Conservation (phyloP, 345 rosid species). For the Populus alba region DNA sequence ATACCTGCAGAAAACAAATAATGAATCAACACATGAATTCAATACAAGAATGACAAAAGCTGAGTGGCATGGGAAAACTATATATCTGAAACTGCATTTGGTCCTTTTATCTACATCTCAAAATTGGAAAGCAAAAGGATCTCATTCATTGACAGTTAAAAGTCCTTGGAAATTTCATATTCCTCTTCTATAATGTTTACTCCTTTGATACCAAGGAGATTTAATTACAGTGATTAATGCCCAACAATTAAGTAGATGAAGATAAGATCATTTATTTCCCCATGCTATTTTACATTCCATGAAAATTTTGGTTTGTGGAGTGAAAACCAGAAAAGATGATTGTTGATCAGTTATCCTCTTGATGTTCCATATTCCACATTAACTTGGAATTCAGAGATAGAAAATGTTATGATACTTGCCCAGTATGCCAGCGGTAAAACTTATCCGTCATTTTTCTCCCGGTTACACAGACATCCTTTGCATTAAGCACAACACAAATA, state of each 20-base stretch:
- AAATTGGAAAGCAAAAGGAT: not conserved
- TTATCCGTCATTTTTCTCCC: conserved; percentile 95
- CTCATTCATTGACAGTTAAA: not conserved
- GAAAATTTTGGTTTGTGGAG: not conserved
- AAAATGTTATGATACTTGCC: conserved; percentile 46
- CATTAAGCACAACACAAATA: conserved; percentile 94
- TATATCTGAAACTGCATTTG: not conserved
- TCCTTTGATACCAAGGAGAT: not conserved
- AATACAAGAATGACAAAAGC: not conserved
- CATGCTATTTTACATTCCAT: not conserved
- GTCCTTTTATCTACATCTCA: not conserved
- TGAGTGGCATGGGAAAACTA: not conserved
- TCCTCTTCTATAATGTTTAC: not conserved
- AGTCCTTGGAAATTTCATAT: not conserved
- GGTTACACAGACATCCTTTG: conserved; percentile 76
- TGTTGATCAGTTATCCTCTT: not conserved
- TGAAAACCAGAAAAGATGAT: not conserved
- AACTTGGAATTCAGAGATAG: not conserved
- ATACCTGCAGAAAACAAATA: conserved; percentile 48
- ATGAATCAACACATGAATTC: not conserved
- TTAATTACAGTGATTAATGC: not conserved
- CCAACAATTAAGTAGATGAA: not conserved
- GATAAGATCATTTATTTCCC: not conserved
- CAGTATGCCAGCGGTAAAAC: conserved; percentile 89
- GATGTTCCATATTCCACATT: not conserved